A percentile compares a stretch with the other conserved stretches of the same genome.
Conservation (phyloP, 306 rosid genomes). For the Carpinus viminea region DNA sequence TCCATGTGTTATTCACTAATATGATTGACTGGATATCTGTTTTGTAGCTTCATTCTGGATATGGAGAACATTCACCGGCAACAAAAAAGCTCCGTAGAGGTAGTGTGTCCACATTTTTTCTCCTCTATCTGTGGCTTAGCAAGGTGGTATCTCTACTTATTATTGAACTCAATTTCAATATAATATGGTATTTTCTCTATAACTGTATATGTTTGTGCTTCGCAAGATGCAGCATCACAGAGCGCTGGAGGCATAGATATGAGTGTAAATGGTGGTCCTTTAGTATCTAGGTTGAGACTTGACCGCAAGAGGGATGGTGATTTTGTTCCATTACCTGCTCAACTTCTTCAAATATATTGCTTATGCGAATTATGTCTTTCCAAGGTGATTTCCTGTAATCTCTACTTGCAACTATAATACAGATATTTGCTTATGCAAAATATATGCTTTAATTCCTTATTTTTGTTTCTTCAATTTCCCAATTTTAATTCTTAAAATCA, state of each 20-base stretch:
- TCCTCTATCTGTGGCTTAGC: constrained; percentile 22
- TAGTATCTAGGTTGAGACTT: constrained; percentile 75
- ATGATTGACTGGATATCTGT: constrained; percentile 9
- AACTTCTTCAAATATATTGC: constrained; percentile 93
- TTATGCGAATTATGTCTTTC: constrained; percentile 79
- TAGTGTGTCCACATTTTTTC: constrained; percentile 25
- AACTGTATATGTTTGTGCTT: constrained; percentile 43
- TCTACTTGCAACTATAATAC: constrained; percentile 20
- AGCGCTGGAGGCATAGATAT: constrained; percentile 47
- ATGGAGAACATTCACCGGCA: constrained; percentile 56
- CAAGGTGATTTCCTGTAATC: constrained; percentile 62
- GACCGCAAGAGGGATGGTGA: constrained; percentile 61
- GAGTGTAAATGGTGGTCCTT: constrained; percentile 49
- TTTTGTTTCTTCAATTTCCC: not conserved
- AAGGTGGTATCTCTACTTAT: constrained; percentile 20
- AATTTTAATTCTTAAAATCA: constrained; percentile 34
- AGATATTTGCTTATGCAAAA: constrained; percentile 27
- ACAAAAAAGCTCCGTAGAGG: constrained; percentile 67
- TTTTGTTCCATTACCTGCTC: constrained; percentile 82
- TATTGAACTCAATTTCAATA: constrained; percentile 23
- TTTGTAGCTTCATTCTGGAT: constrained; percentile 79
- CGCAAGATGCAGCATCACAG: constrained; percentile 46
- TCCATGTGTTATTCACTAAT: constrained; percentile 6
- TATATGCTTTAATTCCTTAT: constrained; percentile 9
- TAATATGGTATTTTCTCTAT: constrained; percentile 23